Evolutionary conservation across 306 rosid genomes (phyloP).

Genomic region (Rosa persica): DNA sequence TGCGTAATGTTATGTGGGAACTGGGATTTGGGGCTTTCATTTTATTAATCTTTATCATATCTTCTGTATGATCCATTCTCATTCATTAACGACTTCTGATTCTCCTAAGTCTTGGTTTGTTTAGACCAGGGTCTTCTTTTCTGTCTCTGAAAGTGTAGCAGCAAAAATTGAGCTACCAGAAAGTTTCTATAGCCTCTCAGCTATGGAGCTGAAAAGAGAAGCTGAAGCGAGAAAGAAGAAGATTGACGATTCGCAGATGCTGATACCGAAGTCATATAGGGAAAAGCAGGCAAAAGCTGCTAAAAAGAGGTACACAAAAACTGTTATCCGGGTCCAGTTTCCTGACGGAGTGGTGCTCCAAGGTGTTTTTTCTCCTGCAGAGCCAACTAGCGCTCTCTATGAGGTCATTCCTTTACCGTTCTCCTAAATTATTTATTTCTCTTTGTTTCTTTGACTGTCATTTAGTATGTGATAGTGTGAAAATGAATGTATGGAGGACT

Average conservation of each 20-base stretch:
- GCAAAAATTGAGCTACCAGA: slow-evolving; percentile 87
- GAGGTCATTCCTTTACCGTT: slow-evolving; percentile 56
- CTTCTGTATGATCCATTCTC: not conserved
- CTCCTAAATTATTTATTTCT: slow-evolving; percentile 5
- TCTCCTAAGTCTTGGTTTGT: slow-evolving; percentile 9
- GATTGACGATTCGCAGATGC: slow-evolving; percentile 88
- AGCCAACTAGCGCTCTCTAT: slow-evolving; percentile 67
- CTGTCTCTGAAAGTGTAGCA: slow-evolving; percentile 82
- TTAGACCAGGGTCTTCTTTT: slow-evolving; percentile 87
- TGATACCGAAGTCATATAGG: slow-evolving; percentile 74
- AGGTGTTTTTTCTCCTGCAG: slow-evolving; percentile 79
- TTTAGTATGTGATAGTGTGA: not conserved
- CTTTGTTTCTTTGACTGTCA: not conserved
- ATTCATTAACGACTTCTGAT: slow-evolving; percentile 10
- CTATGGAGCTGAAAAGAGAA: slow-evolving; percentile 81
- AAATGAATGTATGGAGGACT: not conserved
- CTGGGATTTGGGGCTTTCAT: not conserved
- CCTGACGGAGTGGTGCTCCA: slow-evolving; percentile 96
- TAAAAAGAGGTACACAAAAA: slow-evolving; percentile 55
- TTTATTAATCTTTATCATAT: no score
- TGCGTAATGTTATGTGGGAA: not conserved
- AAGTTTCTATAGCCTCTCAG: slow-evolving; percentile 72
- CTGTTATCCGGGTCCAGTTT: slow-evolving; percentile 82
- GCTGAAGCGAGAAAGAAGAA: slow-evolving; percentile 81
- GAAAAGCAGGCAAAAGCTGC: slow-evolving; percentile 93